phyloP scores from a whole-genome alignment of 257 asterid species.

The Salvia rosmarinus region DNA sequence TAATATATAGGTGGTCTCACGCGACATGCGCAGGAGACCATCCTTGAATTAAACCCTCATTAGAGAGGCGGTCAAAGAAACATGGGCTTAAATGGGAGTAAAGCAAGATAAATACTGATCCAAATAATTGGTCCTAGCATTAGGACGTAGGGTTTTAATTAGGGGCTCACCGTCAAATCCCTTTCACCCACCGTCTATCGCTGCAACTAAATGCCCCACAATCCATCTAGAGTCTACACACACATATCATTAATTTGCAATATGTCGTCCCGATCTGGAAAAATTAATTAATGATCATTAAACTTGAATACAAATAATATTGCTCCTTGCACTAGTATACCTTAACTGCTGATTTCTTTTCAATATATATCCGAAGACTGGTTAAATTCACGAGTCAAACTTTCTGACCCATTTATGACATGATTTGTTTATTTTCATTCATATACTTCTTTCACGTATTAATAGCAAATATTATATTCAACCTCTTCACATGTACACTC shows the following conservation, averaged over 20 bases:
- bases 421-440: too few relatives aligned
- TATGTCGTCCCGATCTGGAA: not conserved
- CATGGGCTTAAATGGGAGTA: conserved; percentile 47
- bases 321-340: conserved; percentile 8
- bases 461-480: too few relatives aligned
- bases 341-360: conserved; percentile 4
- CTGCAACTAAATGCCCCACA: conserved; percentile 27
- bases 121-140: conserved; percentile 49
- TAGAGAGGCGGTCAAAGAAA: conserved; percentile 44
- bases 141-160: conserved; percentile 31
- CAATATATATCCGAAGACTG: too few relatives aligned
- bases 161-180: conserved; percentile 35
- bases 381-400: too few relatives aligned
- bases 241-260: not conserved
- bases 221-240: not conserved
- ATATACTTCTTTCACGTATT: too few relatives aligned
- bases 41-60: conserved; percentile 25
- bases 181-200: conserved; percentile 27
- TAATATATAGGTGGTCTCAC: too few relatives aligned
- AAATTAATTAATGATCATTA: conserved; percentile 18
- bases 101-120: conserved; percentile 40
- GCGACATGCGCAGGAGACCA: too few relatives aligned
- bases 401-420: too few relatives aligned
- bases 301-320: not conserved
- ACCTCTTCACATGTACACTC: too few relatives aligned